These are phyloP conservation scores for Vigna unguiculata DNA, from an alignment of 306 rosid genomes.

Conservation along the genomic window DNA sequence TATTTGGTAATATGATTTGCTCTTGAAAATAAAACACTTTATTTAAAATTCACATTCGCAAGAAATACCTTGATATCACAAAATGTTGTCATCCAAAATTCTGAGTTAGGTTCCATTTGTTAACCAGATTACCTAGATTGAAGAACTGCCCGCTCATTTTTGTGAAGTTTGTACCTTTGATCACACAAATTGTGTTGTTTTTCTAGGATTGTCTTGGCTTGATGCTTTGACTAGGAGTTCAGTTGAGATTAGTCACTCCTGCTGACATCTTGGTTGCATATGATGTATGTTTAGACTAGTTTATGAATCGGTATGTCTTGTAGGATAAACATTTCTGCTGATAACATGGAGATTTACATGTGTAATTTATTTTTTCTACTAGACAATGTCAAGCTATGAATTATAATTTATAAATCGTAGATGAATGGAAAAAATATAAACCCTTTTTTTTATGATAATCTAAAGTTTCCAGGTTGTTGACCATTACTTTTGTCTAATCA, in stretches of 20 bases:
- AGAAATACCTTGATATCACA: not conserved
- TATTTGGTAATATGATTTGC: slow-evolving; percentile 20
- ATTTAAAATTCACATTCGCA: too few relatives aligned
- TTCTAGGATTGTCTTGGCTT: slow-evolving; percentile 7
- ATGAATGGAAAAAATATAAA: not conserved
- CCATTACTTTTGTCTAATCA: slow-evolving; percentile 27
- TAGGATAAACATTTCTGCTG: not conserved
- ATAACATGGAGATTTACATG: slow-evolving; percentile 6
- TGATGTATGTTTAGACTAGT: slow-evolving; percentile 2
- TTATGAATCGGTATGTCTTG: not conserved
- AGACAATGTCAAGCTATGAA: not conserved
- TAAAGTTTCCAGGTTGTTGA: slow-evolving; percentile 5
- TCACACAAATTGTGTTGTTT: not conserved
- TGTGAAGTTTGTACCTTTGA: not conserved
- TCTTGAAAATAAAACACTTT: not conserved
- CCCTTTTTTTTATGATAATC: not conserved
- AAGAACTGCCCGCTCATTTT: not conserved
- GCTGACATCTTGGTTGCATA: not conserved
- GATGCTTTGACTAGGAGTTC: slow-evolving; percentile 16
- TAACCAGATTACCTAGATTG: slow-evolving; percentile 13
- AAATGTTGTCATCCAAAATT: not conserved
- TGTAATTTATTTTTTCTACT: not conserved
- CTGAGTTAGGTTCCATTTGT: not conserved
- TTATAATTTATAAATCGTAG: slow-evolving; percentile 18
- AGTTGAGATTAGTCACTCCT: not conserved